Percentiles rank a stretch among this genome's conserved stretches.
phyloP scores from a whole-genome alignment of 2,329 filamentous ascomycete species.

The Penicillium fuscoglaucum region DNA sequence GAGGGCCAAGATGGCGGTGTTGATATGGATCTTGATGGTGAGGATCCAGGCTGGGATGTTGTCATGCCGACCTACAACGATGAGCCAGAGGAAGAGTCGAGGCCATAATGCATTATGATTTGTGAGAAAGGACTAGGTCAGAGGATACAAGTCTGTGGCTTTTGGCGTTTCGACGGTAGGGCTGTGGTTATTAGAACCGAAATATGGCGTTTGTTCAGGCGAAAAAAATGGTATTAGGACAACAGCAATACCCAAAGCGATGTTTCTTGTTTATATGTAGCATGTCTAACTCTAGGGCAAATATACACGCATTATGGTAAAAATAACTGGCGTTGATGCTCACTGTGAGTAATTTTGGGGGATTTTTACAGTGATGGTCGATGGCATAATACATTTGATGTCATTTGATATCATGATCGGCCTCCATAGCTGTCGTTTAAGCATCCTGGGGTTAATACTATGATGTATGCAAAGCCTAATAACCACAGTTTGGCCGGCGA shows the following conservation, averaged over 20 bases:
- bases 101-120: not conserved
- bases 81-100: conserved; percentile 27
- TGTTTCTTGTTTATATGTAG: not conserved
- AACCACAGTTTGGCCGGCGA: conserved; percentile 1
- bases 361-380: not conserved
- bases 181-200: not conserved
- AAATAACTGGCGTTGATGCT: not conserved
- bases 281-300: not conserved
- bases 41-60: conserved; percentile 42
- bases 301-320: not conserved
- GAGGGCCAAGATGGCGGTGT: conserved; percentile 22
- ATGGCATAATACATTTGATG: not conserved
- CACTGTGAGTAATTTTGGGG: not conserved
- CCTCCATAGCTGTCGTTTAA: not conserved
- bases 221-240: not conserved
- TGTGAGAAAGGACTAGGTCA: not conserved
- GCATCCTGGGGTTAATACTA: not conserved
- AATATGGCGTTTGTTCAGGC: not conserved
- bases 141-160: not conserved
- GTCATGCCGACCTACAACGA: conserved; percentile 38
- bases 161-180: not conserved
- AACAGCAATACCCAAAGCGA: not conserved
- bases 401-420: not conserved
- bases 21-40: conserved; percentile 29
- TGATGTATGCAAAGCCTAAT: not conserved